Conservation (phyloP, 2,329 filamentous ascomycete species). For the Ascomycota sp. region DNA sequence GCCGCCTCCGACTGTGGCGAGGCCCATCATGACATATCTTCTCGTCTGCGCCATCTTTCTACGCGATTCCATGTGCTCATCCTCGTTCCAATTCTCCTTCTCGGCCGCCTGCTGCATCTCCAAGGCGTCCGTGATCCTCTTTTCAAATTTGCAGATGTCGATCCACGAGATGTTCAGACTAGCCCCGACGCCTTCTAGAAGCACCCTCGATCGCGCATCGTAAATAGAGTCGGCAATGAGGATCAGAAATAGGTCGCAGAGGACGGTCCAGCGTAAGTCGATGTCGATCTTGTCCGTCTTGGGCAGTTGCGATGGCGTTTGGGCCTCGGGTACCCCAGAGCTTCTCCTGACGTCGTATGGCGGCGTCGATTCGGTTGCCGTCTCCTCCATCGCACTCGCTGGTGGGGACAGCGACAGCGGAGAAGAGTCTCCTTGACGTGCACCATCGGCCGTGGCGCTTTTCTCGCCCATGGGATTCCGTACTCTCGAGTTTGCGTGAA, state of each 20-base stretch:
- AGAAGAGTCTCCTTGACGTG: slow-evolving; percentile 6
- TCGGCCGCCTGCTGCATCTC: slow-evolving; percentile 93
- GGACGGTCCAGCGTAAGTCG: slow-evolving; percentile 85
- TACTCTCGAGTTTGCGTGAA: slow-evolving; percentile 82
- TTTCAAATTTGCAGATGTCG: slow-evolving; percentile 91
- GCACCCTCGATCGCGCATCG: slow-evolving; percentile 62
- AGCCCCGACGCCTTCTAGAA: slow-evolving; percentile 64
- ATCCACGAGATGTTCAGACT: slow-evolving; percentile 69
- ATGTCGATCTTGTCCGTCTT: slow-evolving; percentile 74
- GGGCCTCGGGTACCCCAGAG: slow-evolving; percentile 55
- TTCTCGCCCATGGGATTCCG: slow-evolving; percentile 65
- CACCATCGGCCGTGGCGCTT: slow-evolving; percentile 2
- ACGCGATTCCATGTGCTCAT: slow-evolving; percentile 73
- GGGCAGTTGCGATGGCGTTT: slow-evolving; percentile 62
- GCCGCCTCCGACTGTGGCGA: slow-evolving; percentile 86
- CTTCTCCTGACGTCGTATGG: slow-evolving; percentile 40
- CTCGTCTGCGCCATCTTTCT: slow-evolving; percentile 61
- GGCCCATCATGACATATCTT: slow-evolving; percentile 82
- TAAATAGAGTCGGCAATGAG: slow-evolving; percentile 93
- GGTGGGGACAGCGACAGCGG: slow-evolving; percentile 1
- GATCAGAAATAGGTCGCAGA: slow-evolving; percentile 86
- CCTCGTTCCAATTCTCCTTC: slow-evolving; percentile 95
- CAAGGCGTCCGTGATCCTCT: slow-evolving; percentile 82
- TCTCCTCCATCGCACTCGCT: slow-evolving; percentile 16
- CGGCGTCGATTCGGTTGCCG: slow-evolving; percentile 26